Evolutionary conservation across 495 filamentous ascomycete species (phyloP).

Genomic region (Annulohypoxylon maeteangense): DNA sequence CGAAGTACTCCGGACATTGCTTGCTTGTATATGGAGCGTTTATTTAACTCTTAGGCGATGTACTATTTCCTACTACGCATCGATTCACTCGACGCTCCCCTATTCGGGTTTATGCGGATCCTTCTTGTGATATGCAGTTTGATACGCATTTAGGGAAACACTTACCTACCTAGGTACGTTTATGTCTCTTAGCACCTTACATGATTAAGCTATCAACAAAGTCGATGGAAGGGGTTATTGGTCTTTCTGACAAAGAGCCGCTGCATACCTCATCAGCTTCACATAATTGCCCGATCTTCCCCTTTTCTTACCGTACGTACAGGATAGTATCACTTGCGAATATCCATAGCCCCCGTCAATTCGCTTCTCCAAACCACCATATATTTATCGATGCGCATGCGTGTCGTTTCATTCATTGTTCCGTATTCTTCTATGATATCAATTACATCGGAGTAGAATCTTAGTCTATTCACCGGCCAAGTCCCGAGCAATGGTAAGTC

Average conservation of each 20-base stretch:
- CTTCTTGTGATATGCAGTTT: neutral
- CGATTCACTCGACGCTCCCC: too few species aligned
- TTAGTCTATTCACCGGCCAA: neutral
- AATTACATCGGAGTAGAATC: neutral
- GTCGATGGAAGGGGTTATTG: neutral
- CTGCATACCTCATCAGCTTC: too few species aligned
- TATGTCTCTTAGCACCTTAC: neutral
- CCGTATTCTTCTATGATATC: neutral
- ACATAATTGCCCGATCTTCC: neutral
- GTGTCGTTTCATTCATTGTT: constrained; percentile 5
- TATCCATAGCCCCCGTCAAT: neutral
- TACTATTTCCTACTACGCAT: too few species aligned
- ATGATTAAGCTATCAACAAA: neutral
- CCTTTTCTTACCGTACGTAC: neutral
- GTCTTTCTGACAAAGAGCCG: neutral
- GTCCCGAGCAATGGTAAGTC: constrained; percentile 6
- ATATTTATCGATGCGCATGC: neutral
- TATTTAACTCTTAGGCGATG: too few species aligned
- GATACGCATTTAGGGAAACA: neutral
- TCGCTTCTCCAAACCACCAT: neutral
- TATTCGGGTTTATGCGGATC: neutral
- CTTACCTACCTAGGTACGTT: neutral
- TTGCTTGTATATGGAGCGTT: too few species aligned
- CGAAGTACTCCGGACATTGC: too few species aligned
- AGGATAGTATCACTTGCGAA: neutral